Conservation (phyloP, 768 basidiomycete species). For the Lentinula lateritia region DNA sequence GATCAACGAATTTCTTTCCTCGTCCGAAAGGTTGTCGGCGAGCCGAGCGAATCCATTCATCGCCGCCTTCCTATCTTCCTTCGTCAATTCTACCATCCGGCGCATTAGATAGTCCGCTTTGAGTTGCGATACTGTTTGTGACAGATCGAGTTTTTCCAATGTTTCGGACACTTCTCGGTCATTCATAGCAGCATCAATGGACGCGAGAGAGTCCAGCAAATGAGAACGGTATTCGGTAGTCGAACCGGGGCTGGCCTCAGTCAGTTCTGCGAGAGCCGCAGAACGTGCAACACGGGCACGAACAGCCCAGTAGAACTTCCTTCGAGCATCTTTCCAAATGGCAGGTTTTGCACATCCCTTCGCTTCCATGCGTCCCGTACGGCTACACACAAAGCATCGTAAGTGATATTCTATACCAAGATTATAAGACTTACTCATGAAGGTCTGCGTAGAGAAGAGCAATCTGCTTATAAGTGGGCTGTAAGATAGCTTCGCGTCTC, state of each 20-base stretch:
- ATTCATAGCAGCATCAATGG: slow-evolving; percentile 44
- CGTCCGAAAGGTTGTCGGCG: slow-evolving; percentile 66
- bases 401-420: slow-evolving; percentile 10
- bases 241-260: slow-evolving; percentile 67
- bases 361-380: slow-evolving; percentile 93
- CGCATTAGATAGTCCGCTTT: slow-evolving; percentile 65
- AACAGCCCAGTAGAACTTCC: slow-evolving; percentile 91
- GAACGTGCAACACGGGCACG: slow-evolving; percentile 77
- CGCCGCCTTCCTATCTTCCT: slow-evolving; percentile 73
- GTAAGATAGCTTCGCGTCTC: slow-evolving; percentile 71
- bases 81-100: slow-evolving; percentile 59
- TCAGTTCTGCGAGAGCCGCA: slow-evolving; percentile 54
- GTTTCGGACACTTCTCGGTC: slow-evolving; percentile 55
- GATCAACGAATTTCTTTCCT: slow-evolving; percentile 62
- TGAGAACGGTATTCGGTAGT: slow-evolving; percentile 60
- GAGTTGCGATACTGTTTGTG: slow-evolving; percentile 56
- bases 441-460: slow-evolving; percentile 94
- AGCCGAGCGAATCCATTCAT: slow-evolving; percentile 69
- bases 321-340: slow-evolving; percentile 84
- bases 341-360: slow-evolving; percentile 89
- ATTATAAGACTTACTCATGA: slow-evolving; percentile 67
- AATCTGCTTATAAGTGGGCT: slow-evolving; percentile 91
- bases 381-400: slow-evolving; percentile 37
- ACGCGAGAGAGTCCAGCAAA: slow-evolving; percentile 58
- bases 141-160: slow-evolving; percentile 68